Conservation (phyloP, 306 rosid genomes). For the Echinosophora koreensis region DNA sequence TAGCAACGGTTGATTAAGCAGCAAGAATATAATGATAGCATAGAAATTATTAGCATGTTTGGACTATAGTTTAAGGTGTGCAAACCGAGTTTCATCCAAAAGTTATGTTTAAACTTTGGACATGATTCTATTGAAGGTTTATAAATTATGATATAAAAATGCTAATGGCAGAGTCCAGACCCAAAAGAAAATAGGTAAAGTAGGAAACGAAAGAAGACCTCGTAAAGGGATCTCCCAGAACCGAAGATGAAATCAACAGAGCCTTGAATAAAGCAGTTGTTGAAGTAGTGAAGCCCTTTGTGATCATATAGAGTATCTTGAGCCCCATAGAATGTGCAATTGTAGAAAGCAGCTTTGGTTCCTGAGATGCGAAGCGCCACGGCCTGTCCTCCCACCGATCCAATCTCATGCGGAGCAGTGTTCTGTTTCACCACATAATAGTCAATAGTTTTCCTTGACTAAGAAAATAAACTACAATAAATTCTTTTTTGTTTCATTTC, state of each 20-base stretch:
- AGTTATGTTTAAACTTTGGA: too few species aligned
- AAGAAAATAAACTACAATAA: not conserved
- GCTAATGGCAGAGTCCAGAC: too few species aligned
- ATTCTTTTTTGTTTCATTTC: not conserved
- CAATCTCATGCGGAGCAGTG: slow-evolving; percentile 58
- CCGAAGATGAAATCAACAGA: slow-evolving; percentile 84
- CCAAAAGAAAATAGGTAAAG: too few species aligned
- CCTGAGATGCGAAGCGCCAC: slow-evolving; percentile 75
- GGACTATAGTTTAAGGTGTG: too few species aligned
- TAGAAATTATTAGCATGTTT: too few species aligned
- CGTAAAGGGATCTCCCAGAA: slow-evolving; percentile 70
- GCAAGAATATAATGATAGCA: too few species aligned
- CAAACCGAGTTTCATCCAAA: too few species aligned
- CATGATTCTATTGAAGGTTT: too few species aligned
- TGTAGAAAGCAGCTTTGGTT: slow-evolving; percentile 71
- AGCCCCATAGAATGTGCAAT: slow-evolving; percentile 69
- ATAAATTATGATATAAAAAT: too few species aligned
- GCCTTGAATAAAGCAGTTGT: slow-evolving; percentile 73
- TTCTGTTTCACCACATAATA: slow-evolving; percentile 54
- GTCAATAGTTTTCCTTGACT: not conserved
- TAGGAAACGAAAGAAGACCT: slow-evolving; percentile 43
- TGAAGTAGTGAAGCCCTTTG: slow-evolving; percentile 80
- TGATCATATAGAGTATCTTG: slow-evolving; percentile 84
- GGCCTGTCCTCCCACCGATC: slow-evolving; percentile 61
- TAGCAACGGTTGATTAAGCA: not conserved